A percentile compares a stretch with the other conserved stretches of the same genome.
phyloP scores from a whole-genome alignment of 331 rosid genomes.

The Pyrus hybrid region DNA sequence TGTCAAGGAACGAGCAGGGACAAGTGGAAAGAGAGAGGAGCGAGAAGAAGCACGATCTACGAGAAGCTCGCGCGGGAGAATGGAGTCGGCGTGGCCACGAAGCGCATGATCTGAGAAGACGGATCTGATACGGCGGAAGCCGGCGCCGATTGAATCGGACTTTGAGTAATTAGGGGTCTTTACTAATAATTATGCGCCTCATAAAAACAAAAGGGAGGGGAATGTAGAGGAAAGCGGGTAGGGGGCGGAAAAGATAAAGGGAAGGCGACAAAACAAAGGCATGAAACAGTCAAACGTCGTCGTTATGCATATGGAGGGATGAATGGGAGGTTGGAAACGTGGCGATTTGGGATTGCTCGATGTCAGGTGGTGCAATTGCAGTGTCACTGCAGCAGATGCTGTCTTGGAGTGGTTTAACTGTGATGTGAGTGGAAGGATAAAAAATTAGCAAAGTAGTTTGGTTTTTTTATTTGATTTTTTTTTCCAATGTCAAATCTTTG shows the following conservation, averaged over 20 bases:
- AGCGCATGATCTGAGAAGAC: background rate
- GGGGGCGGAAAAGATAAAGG: background rate
- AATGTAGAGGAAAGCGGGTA: background rate
- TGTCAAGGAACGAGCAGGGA: background rate
- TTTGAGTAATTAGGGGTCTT: background rate
- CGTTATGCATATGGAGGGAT: background rate
- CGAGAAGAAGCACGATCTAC: constrained; percentile 1
- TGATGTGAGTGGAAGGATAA: background rate
- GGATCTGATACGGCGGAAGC: background rate
- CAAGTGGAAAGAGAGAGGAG: background rate
- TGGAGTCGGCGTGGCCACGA: background rate
- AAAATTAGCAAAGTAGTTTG: background rate
- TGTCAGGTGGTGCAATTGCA: background rate
- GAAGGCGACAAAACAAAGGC: constrained; percentile 1
- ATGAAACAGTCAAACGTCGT: background rate
- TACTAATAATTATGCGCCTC: background rate
- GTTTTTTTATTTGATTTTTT: background rate
- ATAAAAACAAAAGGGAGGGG: background rate
- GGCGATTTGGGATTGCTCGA: background rate
- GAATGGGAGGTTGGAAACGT: background rate
- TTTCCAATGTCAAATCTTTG: too few species aligned
- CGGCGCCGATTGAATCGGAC: constrained; percentile 31
- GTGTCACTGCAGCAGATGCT: background rate
- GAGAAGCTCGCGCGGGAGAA: constrained; percentile 1
- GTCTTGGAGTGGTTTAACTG: background rate